phyloP scores from a whole-genome alignment of 2,329 filamentous ascomycete genomes.

The Macrophomina phaseolina region DNA sequence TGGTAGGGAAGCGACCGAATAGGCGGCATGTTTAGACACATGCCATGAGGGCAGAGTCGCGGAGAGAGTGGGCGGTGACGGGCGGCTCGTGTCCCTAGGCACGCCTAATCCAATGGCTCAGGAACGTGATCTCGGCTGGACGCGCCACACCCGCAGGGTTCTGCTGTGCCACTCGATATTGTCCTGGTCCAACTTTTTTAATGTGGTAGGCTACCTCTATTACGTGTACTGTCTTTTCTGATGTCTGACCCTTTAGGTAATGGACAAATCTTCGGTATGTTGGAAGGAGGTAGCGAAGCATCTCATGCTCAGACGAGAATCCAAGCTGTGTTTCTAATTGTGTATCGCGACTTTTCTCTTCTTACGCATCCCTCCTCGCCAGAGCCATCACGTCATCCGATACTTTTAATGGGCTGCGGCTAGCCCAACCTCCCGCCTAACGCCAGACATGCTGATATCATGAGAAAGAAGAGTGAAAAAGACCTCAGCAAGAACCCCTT shows the following conservation, averaged over 20 bases:
- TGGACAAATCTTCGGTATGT: not conserved
- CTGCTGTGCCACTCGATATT: not conserved
- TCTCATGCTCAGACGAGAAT: not conserved
- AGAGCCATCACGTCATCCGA: slow-evolving; percentile 23
- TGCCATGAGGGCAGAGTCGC: not conserved
- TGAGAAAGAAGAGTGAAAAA: slow-evolving; percentile 26
- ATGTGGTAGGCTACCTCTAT: not conserved
- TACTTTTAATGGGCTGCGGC: slow-evolving; percentile 23
- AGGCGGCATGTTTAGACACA: slow-evolving; percentile 13
- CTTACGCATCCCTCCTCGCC: not conserved
- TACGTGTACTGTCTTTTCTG: not conserved
- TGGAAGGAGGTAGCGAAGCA: slow-evolving; percentile 11
- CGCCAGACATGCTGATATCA: slow-evolving; percentile 29
- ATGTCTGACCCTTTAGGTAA: not conserved
- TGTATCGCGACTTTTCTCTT: slow-evolving; percentile 22
- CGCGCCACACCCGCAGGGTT: slow-evolving; percentile 11
- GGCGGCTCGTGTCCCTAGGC: slow-evolving; percentile 8
- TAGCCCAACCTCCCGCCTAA: slow-evolving; percentile 26
- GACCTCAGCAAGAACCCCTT: slow-evolving; percentile 24
- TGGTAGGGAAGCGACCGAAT: slow-evolving; percentile 12
- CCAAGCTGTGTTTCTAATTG: slow-evolving; percentile 20
- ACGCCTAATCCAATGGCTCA: slow-evolving; percentile 13
- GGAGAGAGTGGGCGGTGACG: slow-evolving; percentile 15
- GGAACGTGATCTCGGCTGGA: slow-evolving; percentile 18
- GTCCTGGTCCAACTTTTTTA: too few species aligned